phyloP scores from a whole-genome alignment of 2,329 filamentous ascomycete species.

The Ophiostoma fasciatum region DNA sequence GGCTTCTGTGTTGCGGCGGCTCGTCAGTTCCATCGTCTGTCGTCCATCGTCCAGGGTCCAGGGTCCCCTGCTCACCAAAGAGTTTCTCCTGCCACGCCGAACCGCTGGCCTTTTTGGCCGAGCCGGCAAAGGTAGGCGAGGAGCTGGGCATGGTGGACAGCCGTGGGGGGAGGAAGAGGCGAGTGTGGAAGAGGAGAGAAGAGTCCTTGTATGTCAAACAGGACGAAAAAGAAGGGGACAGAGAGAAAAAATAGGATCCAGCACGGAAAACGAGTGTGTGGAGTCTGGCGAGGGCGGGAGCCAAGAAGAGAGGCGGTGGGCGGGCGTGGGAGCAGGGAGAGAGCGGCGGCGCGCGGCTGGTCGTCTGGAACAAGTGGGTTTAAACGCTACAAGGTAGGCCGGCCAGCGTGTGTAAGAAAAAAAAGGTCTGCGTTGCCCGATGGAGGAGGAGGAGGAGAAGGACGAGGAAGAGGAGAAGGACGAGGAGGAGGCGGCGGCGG shows the following conservation, averaged over 20 bases:
- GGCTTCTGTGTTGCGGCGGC: constrained; percentile 14
- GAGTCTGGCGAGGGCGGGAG: not conserved
- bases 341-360: no score
- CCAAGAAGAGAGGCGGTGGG: not conserved
- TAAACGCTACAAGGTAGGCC: no score
- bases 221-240: not conserved
- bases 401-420: no score
- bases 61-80: constrained; percentile 12
- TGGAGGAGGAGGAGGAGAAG: not conserved
- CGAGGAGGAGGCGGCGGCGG: constrained; percentile 2
- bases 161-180: no score
- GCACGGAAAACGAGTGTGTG: not conserved
- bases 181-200: not conserved
- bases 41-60: not conserved
- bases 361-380: no score
- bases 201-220: not conserved
- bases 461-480: no score
- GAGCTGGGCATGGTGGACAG: constrained; percentile 8
- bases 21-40: not conserved
- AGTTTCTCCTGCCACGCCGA: constrained; percentile 21
- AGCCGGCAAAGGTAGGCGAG: constrained; percentile 5
- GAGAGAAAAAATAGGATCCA: not conserved
- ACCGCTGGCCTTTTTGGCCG: constrained; percentile 5
- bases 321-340: no score
- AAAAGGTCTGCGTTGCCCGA: not conserved